Base-by-base conservation (phyloP, 2,329 filamentous ascomycete genomes). In the Colletotrichum liriopes region DNA sequence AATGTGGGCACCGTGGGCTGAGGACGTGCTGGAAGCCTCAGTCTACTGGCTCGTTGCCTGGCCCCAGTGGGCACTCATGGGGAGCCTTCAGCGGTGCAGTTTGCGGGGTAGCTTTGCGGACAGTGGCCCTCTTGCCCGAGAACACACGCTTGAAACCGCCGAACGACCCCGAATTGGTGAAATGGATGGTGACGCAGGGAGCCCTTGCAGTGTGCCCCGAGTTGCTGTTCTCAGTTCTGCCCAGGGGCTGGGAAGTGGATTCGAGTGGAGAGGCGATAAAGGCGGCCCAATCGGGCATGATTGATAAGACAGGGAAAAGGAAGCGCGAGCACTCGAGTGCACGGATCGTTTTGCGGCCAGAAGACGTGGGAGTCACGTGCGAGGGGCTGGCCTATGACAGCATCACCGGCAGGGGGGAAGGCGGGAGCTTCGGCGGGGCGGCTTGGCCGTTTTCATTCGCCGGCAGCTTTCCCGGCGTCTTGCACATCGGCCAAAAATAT, bases 371-470 rank as follows among this genome's bases (percentile, higher is more conserved):
- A 8, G 26, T 72, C 70, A 72, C 70, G 70, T 72, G 70, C 41
- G 16, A 12, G 23, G 5, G 26, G n/a, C 64, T 59, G 7, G 32
- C 54, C 29, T 47, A 52, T 63, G 60, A 63, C 60, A 63, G 60
- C 60, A 63, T 63, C 45, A 52, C 32, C 35, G 5, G 32, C 35
- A 41, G 16, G 39, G 32, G 20, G 5, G 26, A 23, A 37, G 1
- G 51, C 14, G n/a, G 35, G 51, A 62, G 59, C 58, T 63, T 71
- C 18, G 41, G 65, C 55, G 69, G 69, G 70, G 65, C 60, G 60
- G 59, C 23, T 55, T 64, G 47, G 45, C 59, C 35, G 49, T 41
- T 70, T 72, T 69, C 65, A 70, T 72, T 72, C 70, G 70, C 65
- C 65, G 35, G 9, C 47, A 14, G n/a, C n/a, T 26, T 49, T 49